A percentile compares a stretch with the other conserved stretches of the same genome.
These are phyloP conservation scores for Rhynchosporium agropyri DNA, from an alignment of 2,329 filamentous ascomycete species.

Conservation along the genomic window DNA sequence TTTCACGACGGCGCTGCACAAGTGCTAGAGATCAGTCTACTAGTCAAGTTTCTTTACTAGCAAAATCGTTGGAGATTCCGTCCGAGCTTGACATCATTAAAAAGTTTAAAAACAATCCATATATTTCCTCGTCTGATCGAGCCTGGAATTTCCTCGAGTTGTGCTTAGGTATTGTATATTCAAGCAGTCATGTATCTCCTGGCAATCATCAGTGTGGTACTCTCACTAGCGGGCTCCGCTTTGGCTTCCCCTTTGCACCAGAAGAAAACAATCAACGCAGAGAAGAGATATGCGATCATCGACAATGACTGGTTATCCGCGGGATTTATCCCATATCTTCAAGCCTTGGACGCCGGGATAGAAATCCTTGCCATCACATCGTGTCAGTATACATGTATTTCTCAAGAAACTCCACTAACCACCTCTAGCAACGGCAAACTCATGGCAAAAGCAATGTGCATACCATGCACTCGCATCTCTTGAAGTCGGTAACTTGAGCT, in stretches of 20 bases:
- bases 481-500: constrained; percentile 50
- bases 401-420: background rate
- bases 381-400: constrained; percentile 17
- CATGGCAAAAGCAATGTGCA: constrained; percentile 50
- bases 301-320: constrained; percentile 51
- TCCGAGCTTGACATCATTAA: background rate
- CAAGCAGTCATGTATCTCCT: background rate
- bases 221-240: background rate
- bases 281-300: constrained; percentile 44
- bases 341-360: constrained; percentile 49
- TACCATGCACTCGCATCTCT: constrained; percentile 51
- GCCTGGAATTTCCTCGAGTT: background rate
- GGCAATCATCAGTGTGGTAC: background rate
- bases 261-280: constrained; percentile 15
- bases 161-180: background rate
- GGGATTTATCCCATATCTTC: constrained; percentile 49
- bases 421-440: constrained; percentile 46
- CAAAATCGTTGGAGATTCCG: background rate
- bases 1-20: background rate
- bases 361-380: constrained; percentile 48
- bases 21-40: background rate
- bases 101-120: background rate
- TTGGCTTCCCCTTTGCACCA: constrained; percentile 3
- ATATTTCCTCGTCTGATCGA: background rate
- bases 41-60: background rate